Percentiles rank a stretch among this genome's conserved stretches.
phyloP scores from a whole-genome alignment of 495 filamentous ascomycete genomes.

The Xylaria nigripes region DNA sequence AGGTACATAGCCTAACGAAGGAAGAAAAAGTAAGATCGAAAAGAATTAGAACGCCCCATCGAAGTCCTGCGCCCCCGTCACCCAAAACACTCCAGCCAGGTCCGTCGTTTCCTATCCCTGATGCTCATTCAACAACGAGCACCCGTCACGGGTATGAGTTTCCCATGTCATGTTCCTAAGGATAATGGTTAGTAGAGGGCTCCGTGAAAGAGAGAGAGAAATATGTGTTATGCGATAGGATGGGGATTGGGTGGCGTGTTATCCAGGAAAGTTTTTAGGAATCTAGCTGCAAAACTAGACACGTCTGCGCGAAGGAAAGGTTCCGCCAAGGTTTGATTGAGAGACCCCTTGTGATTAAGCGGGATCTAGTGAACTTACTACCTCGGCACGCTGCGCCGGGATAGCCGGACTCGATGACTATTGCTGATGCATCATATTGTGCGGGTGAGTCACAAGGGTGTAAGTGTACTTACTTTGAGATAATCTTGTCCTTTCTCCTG shows the following conservation, averaged over 20 bases:
- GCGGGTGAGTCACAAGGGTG: not conserved
- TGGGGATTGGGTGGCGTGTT: too few relatives aligned
- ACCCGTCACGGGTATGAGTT: constrained; percentile 45
- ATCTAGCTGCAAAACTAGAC: not conserved
- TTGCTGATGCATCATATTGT: constrained; percentile 8
- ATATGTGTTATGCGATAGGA: too few relatives aligned
- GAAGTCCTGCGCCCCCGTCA: too few relatives aligned
- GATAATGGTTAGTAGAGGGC: constrained; percentile 7
- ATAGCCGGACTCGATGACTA: not conserved
- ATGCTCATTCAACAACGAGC: not conserved
- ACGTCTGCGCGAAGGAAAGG: not conserved
- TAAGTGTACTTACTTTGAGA: constrained; percentile 55
- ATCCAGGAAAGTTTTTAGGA: too few relatives aligned
- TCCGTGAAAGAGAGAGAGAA: constrained; percentile 8
- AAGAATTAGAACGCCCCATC: too few relatives aligned
- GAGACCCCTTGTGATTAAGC: not conserved
- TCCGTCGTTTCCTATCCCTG: not conserved
- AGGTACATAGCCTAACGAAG: too few relatives aligned
- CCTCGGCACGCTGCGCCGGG: constrained; percentile 8
- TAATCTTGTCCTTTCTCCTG: constrained; percentile 79
- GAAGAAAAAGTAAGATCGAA: too few relatives aligned
- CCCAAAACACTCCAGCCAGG: too few relatives aligned
- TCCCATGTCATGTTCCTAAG: constrained; percentile 72
- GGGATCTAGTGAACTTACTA: constrained; percentile 1
- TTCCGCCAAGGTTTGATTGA: not conserved